phyloP scores from a whole-genome alignment of 2,329 filamentous ascomycete genomes.

The Phialophora macrospora region DNA sequence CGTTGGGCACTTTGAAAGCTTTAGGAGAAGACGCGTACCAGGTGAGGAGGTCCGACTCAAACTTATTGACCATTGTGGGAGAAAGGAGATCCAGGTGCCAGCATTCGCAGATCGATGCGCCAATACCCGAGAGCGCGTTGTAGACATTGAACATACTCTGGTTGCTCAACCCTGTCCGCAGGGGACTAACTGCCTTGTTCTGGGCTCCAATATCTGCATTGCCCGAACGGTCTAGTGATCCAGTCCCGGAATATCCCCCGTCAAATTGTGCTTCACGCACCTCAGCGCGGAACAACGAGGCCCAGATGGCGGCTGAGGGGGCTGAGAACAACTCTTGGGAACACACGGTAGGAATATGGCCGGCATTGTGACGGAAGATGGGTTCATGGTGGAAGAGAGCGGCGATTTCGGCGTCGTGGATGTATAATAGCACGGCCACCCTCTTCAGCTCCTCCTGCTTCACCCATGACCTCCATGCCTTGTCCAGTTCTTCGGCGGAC shows the following conservation, averaged over 20 bases:
- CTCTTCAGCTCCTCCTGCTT: conserved; percentile 26
- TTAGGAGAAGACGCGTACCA: conserved; percentile 19
- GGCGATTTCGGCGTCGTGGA: conserved; percentile 28
- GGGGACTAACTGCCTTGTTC: background rate
- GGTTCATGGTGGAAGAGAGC: conserved; percentile 31
- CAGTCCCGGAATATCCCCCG: background rate
- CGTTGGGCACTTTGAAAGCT: conserved; percentile 4
- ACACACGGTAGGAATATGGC: conserved; percentile 18
- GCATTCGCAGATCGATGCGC: conserved; percentile 25
- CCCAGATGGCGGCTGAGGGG: conserved; percentile 24
- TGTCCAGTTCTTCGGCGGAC: conserved; percentile 13
- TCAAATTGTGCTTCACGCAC: conserved; percentile 1
- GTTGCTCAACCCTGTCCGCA: conserved; percentile 7
- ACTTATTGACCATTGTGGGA: conserved; percentile 10
- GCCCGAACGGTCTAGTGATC: background rate
- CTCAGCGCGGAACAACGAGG: conserved; percentile 17
- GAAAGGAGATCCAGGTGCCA: conserved; percentile 23
- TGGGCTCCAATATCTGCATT: too few species aligned
- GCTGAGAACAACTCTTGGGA: conserved; percentile 25
- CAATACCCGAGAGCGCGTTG: conserved; percentile 26
- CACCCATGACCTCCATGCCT: conserved; percentile 25
- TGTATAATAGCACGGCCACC: conserved; percentile 1
- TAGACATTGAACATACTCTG: conserved; percentile 22
- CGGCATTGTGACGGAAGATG: conserved; percentile 22
- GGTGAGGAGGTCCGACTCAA: conserved; percentile 26